Evolutionary conservation across 2,329 filamentous ascomycete genomes (phyloP), one percentile per base, ranked within the genome.

Genomic region (Talaromyces piceae): DNA sequence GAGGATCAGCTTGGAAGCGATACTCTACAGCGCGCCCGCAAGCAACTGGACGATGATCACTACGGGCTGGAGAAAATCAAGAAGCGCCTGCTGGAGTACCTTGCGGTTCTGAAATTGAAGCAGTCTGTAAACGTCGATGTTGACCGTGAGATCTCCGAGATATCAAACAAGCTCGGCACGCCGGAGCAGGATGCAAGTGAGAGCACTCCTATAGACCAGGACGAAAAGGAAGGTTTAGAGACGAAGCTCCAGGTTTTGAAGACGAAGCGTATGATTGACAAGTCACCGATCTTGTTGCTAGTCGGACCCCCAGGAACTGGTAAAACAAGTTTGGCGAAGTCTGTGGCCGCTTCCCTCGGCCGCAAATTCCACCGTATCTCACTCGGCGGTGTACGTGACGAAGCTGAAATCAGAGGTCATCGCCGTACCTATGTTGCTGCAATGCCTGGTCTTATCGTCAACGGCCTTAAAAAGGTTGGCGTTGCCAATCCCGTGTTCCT

Each of bases 301-400:
- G 88, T 94, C 33, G 93, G 93, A 0, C 93, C 93, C 11, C 93
- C 93, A 2, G 93, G 93, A 45, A 91, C 91, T 3, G 93, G 93
- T 57, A 98, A 98, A 77, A 98, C 93, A 0, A 95, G 89, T 61
- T 77, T 98, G 43, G 93, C 93, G 26, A 89, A 91, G 61, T 97
- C 91, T 1, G 85, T 98, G 22, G 93, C 93, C 2, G 88, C 88
- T 13, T 91, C 93, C 1, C 78, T 98, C 9, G 91, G 91, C 13
- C 84, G 93, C 57, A 95, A 96, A 67, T 98, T 98, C 68, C 91
- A 98, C 69, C 84, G 93, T 43, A 96, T 98, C 61, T 97, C 93
- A 3, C 83, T 98, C 3, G 93, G 93, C 54, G 93, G 93, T 59
- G 91, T 98, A 3, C 80, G 93, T 50, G 93, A 98, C 62, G 93